Evolutionary conservation across 2,329 filamentous ascomycete genomes (phyloP), one percentile per base, ranked within the genome.

Genomic region (Hymenoscyphus fraxineus): DNA sequence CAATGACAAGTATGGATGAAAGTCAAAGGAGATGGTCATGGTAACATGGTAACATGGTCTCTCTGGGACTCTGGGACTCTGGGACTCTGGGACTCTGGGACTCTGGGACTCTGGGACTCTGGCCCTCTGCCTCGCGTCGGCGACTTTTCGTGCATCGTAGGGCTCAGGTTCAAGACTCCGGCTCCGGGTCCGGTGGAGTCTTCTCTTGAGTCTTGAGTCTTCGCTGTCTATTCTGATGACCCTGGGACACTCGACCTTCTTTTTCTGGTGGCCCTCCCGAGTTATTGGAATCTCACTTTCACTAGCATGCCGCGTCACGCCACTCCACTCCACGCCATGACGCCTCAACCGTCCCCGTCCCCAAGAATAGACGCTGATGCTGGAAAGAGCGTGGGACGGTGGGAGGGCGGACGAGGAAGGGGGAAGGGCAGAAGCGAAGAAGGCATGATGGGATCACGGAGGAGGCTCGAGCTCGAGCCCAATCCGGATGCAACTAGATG

Each of bases 311-410:
- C 19, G 19, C 22, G 47, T 19, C 44, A 22, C 19, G 44, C n/a
- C 47, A 54, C 47, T n/a, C 47, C 47, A 27, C 19, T n/a, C 44
- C 47, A 54, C 47, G 47, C 47, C 47, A 27, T 54, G 47, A 54
- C 19, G 47, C 47, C 47, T 54, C 47, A 54, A 27, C 47, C 47
- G 47, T 54, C 22, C 47, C 3, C 47, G 22, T 9, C n/a, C 35
- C 35, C 35, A 35, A 35, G 47, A 54, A 54, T 27, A 54, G 47
- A 35, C 9, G 35, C 9, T 9, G 35, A 54, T 54, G 47, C 47
- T 27, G 47, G 19, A 54, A 13, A 27, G 10, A 31, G 47, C 22
- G 35, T 35, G 35, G 32, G 7, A 35, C 32, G 7, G 4, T 35
- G 32, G 35, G 9, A 35, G 35, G 35, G 9, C 35, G 35, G 9